Base-by-base conservation (phyloP, 2,329 filamentous ascomycete genomes). In the Rutstroemia sp. region DNA sequence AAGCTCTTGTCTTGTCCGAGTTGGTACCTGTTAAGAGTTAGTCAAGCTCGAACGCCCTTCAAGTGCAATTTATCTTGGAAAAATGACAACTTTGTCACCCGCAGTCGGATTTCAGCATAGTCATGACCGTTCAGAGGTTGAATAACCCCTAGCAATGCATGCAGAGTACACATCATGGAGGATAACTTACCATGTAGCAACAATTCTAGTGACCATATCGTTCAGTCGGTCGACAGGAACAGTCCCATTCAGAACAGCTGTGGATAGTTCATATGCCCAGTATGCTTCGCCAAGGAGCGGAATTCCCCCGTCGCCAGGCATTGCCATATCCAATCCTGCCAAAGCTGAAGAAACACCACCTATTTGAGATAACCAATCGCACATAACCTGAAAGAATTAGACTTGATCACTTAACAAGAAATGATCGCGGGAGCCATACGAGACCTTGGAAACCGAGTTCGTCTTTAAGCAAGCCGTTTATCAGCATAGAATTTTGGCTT, bases 391-490 rank as follows among this genome's bases (percentile, higher is more conserved):
- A 21, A 65, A 6, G 5, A 9, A 19, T 64, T 53, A 62, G 50
- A 8, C 44, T 19, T 21, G 10, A 50, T 17, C 16, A 3, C 16
- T 19, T 8, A 14, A 12, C 12, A 10, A 7, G 7, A 27, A 46
- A 42, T 25, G 25, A 30, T 16, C 2, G 44, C 2, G 39, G 12
- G 12, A 17, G 5, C 52, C 61, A 46, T 58, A 65, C 64, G 12
- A 69, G 38, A 0, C 87, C 87, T 62, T 88, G 84, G 62, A 89
- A 89, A 0, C 84, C 84, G 49, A 89, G 75, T 70, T 90, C 87
- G 47, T 86, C 84, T 64, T 90, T 90, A 8, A 89, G 73, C 3
- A 90, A 73, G 0, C 81, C 83, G 61, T 89, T 89, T 53, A 87
- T 75, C 14, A 84, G 71, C 65, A 84, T 84, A 59, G 81, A 83